Conservation (phyloP, 2,329 filamentous ascomycete genomes). For the Triangularia setosa region DNA sequence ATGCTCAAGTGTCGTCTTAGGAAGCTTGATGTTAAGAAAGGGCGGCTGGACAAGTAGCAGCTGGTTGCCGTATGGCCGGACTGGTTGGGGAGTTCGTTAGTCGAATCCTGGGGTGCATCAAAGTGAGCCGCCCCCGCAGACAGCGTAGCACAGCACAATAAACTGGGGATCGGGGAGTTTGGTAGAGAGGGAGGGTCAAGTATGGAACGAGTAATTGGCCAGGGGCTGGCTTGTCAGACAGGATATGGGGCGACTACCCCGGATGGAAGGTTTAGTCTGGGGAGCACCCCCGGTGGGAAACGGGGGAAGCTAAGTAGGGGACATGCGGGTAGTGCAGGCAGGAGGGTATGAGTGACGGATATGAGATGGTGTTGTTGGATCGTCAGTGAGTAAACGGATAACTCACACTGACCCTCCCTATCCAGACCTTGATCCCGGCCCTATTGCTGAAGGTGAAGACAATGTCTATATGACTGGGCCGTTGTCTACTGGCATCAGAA, state of each 20-base stretch:
- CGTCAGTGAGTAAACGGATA: slow-evolving; percentile 13
- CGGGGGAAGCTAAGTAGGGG: slow-evolving; percentile 7
- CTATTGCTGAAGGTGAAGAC: background rate
- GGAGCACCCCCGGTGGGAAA: background rate
- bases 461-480: background rate
- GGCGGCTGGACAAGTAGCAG: background rate
- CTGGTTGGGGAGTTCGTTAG: slow-evolving; percentile 2
- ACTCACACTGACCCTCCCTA: slow-evolving; percentile 15
- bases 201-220: slow-evolving; percentile 16
- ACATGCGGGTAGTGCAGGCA: slow-evolving; percentile 14
- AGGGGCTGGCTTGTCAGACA: slow-evolving; percentile 10
- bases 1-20: background rate
- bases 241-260: slow-evolving; percentile 1
- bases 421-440: background rate
- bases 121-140: slow-evolving; percentile 9
- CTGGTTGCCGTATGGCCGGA: background rate
- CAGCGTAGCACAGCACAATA: slow-evolving; percentile 13
- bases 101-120: slow-evolving; percentile 10
- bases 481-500: no score
- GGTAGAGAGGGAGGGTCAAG: slow-evolving; percentile 2
- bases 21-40: background rate
- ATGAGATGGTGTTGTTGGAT: slow-evolving; percentile 7
- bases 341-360: slow-evolving; percentile 12
- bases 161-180: slow-evolving; percentile 7
- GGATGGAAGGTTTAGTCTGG: slow-evolving; percentile 3